Base-by-base conservation (phyloP, 441 rosid genomes). In the Sinapis alba region DNA sequence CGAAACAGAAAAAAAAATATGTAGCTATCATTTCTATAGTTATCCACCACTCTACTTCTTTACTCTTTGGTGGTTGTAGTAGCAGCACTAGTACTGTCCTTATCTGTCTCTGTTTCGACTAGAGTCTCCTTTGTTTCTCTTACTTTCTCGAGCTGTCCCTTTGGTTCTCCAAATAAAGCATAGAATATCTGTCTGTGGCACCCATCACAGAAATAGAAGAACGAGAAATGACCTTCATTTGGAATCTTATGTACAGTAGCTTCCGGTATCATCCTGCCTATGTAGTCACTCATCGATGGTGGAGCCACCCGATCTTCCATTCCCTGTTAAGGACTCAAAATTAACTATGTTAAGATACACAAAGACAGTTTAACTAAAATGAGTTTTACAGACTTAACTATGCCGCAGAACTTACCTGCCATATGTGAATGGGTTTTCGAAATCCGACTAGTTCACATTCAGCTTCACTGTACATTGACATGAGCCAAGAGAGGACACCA, bases 211-310 rank as follows among this genome's bases (percentile, higher is more conserved):
- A 90, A 84, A 74, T 59, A 89, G 82, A 87, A 90, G 64, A 71
- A 91, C 1, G 99, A 93, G 70, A 89, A 89, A 58, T 95, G 99
- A 58, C 99, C 98, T 84, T 93, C 97, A 9, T 84, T 78, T 60
- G 91, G 89, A 57, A 90, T 88, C 80, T 77, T 87, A 73, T 91
- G 95, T 71, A 90, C 64, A 43, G 81, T 80, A 20, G 90, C 96
- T 36, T 80, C 82, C 1, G 93, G 94, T 10, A 95, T 83, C 80
- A 91, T 86, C 34, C 98, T 85, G 79, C 83, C 82, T 43, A 93
- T 81, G 77, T 86, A 90, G 54, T 93, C 90, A 2, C 83, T 78
- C 87, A 87, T 83, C 43, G 94, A 80, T 21, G 89, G 90, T n/a
- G 97, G 90, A 65, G 83, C 89, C 1, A 86, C 92, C 73, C 51